Base-by-base conservation (phyloP, 169 alveolate species). In the Blepharisma undulans region DNA sequence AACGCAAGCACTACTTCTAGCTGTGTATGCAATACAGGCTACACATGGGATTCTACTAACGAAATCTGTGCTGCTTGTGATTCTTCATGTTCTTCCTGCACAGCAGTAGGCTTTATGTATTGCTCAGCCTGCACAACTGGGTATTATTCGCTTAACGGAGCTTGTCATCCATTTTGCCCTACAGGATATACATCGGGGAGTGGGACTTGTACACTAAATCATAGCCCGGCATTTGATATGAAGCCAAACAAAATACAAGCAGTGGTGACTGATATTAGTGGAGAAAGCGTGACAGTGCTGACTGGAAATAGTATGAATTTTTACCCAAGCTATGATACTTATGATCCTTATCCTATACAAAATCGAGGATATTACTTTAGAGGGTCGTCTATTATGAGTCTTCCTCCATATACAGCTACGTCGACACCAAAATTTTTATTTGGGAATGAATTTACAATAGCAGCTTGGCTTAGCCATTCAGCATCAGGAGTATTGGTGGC, bases 131-230 rank as follows among this genome's bases (percentile, higher is more conserved):
- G 89, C n/a, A 30, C 33, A 4, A 59, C 36, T 30, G 76, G 76
- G 1, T 82, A 34, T 82, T 32, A 34, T 60, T 36, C 22, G 2
- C 34, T 82, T 2, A 82, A 82, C 18, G 76, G 76, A 21, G 89
- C 77, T 48, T 82, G 89, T n/a, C 89, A 82, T 7, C 89, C 89
- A 10, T 82, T 36, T 59, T 82, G 89, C 36, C 89, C 89, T 4
- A 36, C 89, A 10, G 89, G 89, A 10, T 30, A 21, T 32, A 82
- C 78, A 36, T 8, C 77, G 10, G 87, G 87, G 10, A 59, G 77
- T 8, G 89, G 78, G 16, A 59, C 34, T 21, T 48, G 89, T 82
- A 36, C 89, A 4, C 29, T 36, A 78, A 36, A 3, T 6, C 22
- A 59, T 22, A 82, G 78, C 19, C 78, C 89, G 22, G 72, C 74